Percentiles rank a stretch among this genome's conserved stretches.
phyloP scores from a whole-genome alignment of 2,329 filamentous ascomycete species.

The Pseudogymnoascus sp. region DNA sequence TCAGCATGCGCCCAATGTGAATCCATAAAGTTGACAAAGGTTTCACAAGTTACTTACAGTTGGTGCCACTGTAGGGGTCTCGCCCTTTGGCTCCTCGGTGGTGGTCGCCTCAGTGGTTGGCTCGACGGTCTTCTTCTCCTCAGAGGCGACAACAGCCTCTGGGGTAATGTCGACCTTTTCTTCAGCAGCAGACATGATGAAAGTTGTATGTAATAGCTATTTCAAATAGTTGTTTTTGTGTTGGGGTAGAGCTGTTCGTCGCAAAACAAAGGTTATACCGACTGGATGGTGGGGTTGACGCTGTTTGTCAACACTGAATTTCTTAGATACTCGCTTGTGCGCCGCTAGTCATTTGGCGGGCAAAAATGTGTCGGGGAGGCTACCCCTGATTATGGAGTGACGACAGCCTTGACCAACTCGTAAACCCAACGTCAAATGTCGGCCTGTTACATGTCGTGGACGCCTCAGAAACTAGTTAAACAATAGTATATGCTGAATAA shows the following conservation, averaged over 20 bases:
- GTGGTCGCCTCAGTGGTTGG: constrained; percentile 22
- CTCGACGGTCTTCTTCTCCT: constrained; percentile 36
- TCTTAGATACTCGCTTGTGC: constrained; percentile 7
- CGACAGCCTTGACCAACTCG: neutral
- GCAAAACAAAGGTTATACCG: constrained; percentile 9
- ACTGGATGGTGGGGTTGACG: constrained; percentile 9
- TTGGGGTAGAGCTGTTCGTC: constrained; percentile 9
- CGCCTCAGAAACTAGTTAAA: neutral
- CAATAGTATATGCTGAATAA: neutral
- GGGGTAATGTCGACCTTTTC: constrained; percentile 13
- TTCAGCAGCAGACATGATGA: constrained; percentile 13
- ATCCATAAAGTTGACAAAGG: neutral
- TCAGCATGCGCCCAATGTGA: neutral
- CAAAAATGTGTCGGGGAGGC: constrained; percentile 1
- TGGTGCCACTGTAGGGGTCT: neutral
- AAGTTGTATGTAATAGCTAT: constrained; percentile 17
- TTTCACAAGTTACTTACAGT: neutral
- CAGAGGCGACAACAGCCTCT: constrained; percentile 35
- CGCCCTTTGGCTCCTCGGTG: constrained; percentile 30
- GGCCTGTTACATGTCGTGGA: neutral
- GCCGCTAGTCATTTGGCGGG: constrained; percentile 9
- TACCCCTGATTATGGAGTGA: constrained; percentile 3
- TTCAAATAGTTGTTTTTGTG: constrained; percentile 11
- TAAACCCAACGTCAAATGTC: neutral
- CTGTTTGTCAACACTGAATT: constrained; percentile 12